These are phyloP conservation scores for Adansonia gregorii DNA, from an alignment of 441 rosid species.

Conservation along the genomic window DNA sequence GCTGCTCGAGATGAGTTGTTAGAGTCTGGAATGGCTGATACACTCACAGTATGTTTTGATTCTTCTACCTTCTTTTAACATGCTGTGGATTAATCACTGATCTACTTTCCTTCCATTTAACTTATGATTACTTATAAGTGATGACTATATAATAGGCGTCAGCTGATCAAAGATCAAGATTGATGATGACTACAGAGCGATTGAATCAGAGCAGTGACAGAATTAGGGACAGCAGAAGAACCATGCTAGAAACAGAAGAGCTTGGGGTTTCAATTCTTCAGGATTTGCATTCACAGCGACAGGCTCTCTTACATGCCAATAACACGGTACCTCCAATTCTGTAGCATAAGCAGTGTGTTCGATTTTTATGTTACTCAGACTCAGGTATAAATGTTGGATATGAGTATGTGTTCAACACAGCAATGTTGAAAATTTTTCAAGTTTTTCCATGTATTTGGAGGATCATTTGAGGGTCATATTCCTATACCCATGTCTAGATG, in stretches of 20 bases:
- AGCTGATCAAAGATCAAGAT: conserved; percentile 89
- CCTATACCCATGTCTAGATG: too few species aligned
- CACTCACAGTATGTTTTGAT: conserved; percentile 30
- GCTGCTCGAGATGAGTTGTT: conserved; percentile 15
- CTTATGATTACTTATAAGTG: neutral
- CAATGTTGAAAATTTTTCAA: too few species aligned
- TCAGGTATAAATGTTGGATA: too few species aligned
- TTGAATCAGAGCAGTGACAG: conserved; percentile 67
- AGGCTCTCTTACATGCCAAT: conserved; percentile 75
- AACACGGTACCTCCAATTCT: conserved; percentile 49
- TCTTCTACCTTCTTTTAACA: neutral
- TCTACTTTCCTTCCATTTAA: neutral
- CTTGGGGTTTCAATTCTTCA: conserved; percentile 97
- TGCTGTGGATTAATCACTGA: neutral
- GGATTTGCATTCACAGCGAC: conserved; percentile 89
- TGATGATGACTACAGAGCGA: conserved; percentile 82
- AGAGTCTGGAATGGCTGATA: conserved; percentile 58
- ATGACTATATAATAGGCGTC: conserved; percentile 60
- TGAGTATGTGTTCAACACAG: too few species aligned
- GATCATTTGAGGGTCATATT: too few species aligned
- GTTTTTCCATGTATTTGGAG: too few species aligned
- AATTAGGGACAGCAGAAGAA: conserved; percentile 82
- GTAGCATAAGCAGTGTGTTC: too few species aligned
- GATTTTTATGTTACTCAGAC: too few species aligned
- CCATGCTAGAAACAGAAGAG: conserved; percentile 96